Evolutionary conservation across 805 yeast genomes (phyloP), one percentile per base, ranked within the genome.

Genomic region (Blastobotrys attinorum): DNA sequence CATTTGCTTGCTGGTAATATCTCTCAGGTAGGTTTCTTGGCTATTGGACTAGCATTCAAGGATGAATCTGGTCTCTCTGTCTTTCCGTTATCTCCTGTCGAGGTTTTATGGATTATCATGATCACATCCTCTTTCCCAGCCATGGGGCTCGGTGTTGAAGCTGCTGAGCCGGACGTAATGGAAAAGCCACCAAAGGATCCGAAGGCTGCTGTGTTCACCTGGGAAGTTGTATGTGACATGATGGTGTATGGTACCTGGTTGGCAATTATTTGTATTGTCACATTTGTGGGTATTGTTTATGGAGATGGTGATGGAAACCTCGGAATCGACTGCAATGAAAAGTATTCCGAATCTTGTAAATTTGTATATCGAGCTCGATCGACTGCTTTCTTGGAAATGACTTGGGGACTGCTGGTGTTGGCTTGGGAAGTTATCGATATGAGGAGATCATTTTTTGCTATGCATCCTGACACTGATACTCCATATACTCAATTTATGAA

Each of bases 381-480:
- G 2, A 76, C 83, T 2, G 75, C 88, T 0, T 86, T 86, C 67
- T 82, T 82, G 1, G 76, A 81, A 1, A 80, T 85, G 80, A 86
- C 95, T 0, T 86, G 95, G 94, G 75, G 89, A 65, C 83, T 90
- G 3, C 70, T 86, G 47, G 59, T 85, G 22, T 67, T 83, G 38
- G 92, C 94, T 1, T 84, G 92, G 92, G 92, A 84, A 63, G 86
- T 85, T 53, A 72, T 83, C 46, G 85, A 83, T 57, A 64, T 79
- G 62, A 69, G 81, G 53, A 69, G 79, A 53, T 84, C 94, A 1
- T 67, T 85, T 48, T 83, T 84, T 63, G 65, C 66, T 43, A 80
- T 80, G 84, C 74, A 79, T 46, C 83, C 83, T 20, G 81, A 77
- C 39, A 64, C 80, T 13, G 77, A 73, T 42, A 71, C 76, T 13